Percentiles rank a stretch among this genome's conserved stretches.
Evolutionary conservation across 225 moss, liverwort and hornwort species (phyloP).

Genomic region (Polytrichum commune): DNA sequence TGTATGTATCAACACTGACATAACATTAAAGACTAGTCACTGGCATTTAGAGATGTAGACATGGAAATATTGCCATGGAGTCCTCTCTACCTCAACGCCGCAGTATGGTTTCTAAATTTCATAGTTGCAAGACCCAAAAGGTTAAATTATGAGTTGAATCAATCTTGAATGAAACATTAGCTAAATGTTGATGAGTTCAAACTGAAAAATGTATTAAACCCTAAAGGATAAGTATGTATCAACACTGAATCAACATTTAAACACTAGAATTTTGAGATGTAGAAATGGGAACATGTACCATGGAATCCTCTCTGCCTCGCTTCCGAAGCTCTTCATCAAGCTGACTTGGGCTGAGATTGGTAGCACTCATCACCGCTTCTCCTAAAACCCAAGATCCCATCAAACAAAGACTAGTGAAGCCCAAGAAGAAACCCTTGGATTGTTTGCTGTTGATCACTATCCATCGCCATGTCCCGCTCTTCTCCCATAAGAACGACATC

Average conservation of each 20-base stretch:
- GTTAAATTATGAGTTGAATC: too few relatives aligned
- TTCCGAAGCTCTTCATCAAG: conserved; percentile 73
- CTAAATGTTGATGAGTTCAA: too few relatives aligned
- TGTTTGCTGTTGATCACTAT: conserved; percentile 73
- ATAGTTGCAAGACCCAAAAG: too few relatives aligned
- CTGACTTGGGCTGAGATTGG: conserved; percentile 62
- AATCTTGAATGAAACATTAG: too few relatives aligned
- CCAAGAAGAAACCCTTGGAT: conserved; percentile 70
- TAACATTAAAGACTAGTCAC: too few relatives aligned
- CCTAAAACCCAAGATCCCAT: conserved; percentile 75
- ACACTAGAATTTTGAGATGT: background rate
- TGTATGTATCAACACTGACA: too few relatives aligned
- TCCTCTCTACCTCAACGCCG: background rate
- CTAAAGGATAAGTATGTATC: too few relatives aligned
- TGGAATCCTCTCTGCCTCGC: conserved; percentile 66
- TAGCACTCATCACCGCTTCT: conserved; percentile 80
- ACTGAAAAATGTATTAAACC: too few relatives aligned
- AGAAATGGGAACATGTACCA: conserved; percentile 24
- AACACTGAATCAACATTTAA: background rate
- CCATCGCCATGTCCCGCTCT: conserved; percentile 87
- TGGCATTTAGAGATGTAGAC: background rate
- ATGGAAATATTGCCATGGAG: background rate
- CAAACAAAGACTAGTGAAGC: conserved; percentile 73
- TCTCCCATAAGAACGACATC: conserved; percentile 92
- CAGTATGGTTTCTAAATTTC: too few relatives aligned